These are phyloP conservation scores for Penicillium sp. DNA, from an alignment of 2,329 filamentous ascomycete species.

Conservation along the genomic window DNA sequence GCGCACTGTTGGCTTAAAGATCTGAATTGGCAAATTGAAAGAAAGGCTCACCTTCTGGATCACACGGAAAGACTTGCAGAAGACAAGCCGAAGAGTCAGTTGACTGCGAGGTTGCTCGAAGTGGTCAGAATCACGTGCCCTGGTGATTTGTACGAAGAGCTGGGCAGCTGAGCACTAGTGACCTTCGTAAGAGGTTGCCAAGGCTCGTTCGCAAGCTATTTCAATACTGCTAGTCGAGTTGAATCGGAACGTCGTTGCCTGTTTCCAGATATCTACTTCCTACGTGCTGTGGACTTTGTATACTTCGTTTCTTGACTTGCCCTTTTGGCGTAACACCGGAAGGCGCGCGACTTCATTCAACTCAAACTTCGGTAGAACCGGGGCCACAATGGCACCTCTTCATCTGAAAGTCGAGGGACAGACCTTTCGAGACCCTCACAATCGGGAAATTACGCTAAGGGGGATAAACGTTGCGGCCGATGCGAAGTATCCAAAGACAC, in stretches of 20 bases:
- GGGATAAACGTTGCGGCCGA: constrained; percentile 94
- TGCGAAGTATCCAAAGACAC: constrained; percentile 80
- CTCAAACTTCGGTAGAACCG: neutral
- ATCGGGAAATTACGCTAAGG: constrained; percentile 81
- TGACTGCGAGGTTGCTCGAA: neutral
- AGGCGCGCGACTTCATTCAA: neutral
- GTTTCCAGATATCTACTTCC: neutral
- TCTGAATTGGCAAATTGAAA: neutral
- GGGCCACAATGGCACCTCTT: constrained; percentile 63
- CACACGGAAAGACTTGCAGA: neutral
- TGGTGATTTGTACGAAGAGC: neutral
- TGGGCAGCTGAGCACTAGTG: neutral
- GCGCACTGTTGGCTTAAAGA: neutral
- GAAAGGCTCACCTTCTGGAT: neutral
- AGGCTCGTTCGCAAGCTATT: neutral
- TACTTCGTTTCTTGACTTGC: neutral
- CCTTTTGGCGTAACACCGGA: neutral
- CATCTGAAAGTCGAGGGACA: constrained; percentile 81
- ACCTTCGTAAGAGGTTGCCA: neutral
- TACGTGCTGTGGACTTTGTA: neutral
- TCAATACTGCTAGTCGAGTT: neutral
- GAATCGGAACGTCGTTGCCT: neutral
- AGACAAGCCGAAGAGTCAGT: neutral
- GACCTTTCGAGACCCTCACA: constrained; percentile 75
- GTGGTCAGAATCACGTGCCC: constrained; percentile 2